Base-by-base conservation (phyloP, 352 stramenopile genomes). In the Phytophthora agathidicida region DNA sequence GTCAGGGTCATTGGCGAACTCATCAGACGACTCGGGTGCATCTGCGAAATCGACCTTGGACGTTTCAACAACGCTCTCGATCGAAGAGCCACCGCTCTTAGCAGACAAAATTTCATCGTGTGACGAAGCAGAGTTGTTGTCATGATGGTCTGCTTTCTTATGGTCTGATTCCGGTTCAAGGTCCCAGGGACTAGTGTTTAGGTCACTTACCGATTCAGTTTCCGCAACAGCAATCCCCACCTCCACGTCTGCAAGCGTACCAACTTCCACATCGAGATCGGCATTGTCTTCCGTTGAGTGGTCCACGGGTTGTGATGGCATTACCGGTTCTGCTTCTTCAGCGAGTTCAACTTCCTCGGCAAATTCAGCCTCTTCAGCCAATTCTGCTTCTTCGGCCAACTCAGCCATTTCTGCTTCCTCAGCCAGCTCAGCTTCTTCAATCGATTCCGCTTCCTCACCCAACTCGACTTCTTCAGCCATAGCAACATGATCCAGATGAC, bases 1-100 rank as follows among this genome's bases (percentile, higher is more conserved):
- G 19, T 88, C 71, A 0, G 54, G 60, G n/a, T 80, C 77, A 6
- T 58, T 60, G 7, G 73, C 45, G 17, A 88, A 78, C 27, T 70
- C 59, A 32, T 86, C 76, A 30, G 52, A 20, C 17, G 43, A 42
- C 27, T 80, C 74, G 14, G 57, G 26, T 9, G 26, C 41, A 38
- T 80, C 71, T 6, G 56, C 26, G 32, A 80, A 73, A 26, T 76
- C 53, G 19, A 65, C 67, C 20, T 76, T 66, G 13, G 62, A 44
- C 19, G 5, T 23, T 17, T 65, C 56, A 14, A 31, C 38, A 47
- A 8, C 23, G 41, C n/a, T 56, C 32, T 55, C 38, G 3, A 68
- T 52, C 3, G 41, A 32, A 8, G 44, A 46, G 19, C 23, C 30
- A 28, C 10, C 36, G 17, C 13, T 27, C 30, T 11, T 50, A 35